Conservation (phyloP, 2,329 filamentous ascomycete species). For the Hymenoscyphus infarciens region DNA sequence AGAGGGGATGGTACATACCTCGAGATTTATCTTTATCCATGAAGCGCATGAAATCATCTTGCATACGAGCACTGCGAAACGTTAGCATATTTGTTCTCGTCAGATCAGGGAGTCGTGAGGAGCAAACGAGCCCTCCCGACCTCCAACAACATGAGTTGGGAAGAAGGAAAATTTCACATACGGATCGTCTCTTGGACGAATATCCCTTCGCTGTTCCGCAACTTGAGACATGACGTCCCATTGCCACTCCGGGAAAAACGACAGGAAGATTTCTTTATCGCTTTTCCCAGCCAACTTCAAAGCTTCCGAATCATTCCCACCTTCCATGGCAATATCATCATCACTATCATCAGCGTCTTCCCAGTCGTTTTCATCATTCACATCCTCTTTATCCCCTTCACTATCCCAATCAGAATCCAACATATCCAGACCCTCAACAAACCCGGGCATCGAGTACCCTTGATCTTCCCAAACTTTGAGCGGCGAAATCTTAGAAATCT, state of each 20-base stretch:
- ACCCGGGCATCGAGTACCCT: constrained; percentile 17
- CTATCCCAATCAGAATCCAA: constrained; percentile 4
- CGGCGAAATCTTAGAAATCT: constrained; percentile 15
- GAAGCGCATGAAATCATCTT: constrained; percentile 33
- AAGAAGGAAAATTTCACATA: too few species aligned
- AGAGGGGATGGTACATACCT: constrained; percentile 13
- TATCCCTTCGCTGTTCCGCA: neutral
- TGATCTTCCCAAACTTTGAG: constrained; percentile 14
- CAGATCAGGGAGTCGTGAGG: too few species aligned
- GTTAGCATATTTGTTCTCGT: too few species aligned
- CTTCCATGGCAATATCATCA: neutral
- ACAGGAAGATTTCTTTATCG: neutral
- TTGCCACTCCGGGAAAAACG: neutral
- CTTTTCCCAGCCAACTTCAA: neutral
- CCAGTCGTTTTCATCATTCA: constrained; percentile 7
- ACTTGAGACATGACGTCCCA: neutral
- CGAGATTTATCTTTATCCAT: constrained; percentile 37
- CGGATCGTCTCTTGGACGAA: neutral
- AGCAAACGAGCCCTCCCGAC: too few species aligned
- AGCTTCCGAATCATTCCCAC: neutral
- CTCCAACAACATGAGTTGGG: too few species aligned
- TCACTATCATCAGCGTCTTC: constrained; percentile 12
- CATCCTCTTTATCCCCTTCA: neutral
- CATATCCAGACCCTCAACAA: constrained; percentile 12
- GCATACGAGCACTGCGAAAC: constrained; percentile 5